Evolutionary conservation across 768 basidiomycete genomes (phyloP).

Genomic region (Mrakia blollopis): DNA sequence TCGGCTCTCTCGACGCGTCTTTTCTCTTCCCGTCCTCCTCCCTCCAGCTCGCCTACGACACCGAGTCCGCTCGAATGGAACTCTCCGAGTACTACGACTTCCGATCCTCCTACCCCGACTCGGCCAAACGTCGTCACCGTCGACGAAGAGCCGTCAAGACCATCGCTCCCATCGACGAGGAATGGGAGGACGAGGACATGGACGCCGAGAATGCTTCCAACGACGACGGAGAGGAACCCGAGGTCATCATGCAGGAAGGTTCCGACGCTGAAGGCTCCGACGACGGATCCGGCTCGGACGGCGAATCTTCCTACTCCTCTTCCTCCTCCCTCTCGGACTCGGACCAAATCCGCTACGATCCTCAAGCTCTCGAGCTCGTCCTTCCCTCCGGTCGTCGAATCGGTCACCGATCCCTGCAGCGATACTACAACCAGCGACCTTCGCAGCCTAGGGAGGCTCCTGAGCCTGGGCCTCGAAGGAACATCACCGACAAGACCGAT

Average conservation of each 20-base stretch:
- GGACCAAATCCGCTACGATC: conserved; percentile 46
- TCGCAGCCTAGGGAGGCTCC: conserved; percentile 33
- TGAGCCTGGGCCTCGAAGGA: conserved; percentile 28
- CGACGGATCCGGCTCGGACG: conserved; percentile 27
- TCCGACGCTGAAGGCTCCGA: conserved; percentile 31
- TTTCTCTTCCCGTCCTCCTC: not conserved
- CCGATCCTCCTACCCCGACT: conserved; percentile 65
- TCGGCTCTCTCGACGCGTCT: not conserved
- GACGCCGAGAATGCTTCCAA: conserved; percentile 34
- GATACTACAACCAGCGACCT: conserved; percentile 71
- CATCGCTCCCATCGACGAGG: conserved; percentile 36
- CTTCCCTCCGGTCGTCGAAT: conserved; percentile 88
- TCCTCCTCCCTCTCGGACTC: conserved; percentile 38
- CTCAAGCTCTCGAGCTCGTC: conserved; percentile 68
- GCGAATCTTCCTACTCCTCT: conserved; percentile 29
- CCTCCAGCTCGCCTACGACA: conserved; percentile 67
- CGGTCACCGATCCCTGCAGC: conserved; percentile 79
- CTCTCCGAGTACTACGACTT: conserved; percentile 94
- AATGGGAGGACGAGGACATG: conserved; percentile 37
- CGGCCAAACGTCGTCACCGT: conserved; percentile 38
- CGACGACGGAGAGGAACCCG: conserved; percentile 17
- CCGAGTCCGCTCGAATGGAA: conserved; percentile 72
- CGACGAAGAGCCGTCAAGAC: conserved; percentile 13
- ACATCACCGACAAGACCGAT: conserved; percentile 55
- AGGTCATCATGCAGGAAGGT: conserved; percentile 34